These are phyloP conservation scores for Kodamaea neixiangensis DNA, from an alignment of 805 yeast species.

Conservation along the genomic window DNA sequence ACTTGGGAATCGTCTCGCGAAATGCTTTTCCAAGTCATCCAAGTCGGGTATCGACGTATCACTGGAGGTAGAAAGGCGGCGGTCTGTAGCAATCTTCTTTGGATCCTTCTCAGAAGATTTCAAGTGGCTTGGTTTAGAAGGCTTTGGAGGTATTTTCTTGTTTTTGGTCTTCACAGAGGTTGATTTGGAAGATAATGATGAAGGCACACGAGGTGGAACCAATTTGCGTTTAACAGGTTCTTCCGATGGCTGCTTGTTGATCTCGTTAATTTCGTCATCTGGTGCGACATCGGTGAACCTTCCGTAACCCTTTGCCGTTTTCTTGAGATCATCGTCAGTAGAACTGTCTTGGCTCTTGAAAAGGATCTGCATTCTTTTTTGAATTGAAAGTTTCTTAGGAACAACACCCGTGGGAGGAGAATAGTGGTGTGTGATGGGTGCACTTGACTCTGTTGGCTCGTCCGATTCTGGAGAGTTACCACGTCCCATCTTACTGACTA, in stretches of 20 bases:
- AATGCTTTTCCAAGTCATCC: slow-evolving; percentile 59
- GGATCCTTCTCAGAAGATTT: slow-evolving; percentile 30
- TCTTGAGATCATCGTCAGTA: slow-evolving; percentile 40
- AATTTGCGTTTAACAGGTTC: slow-evolving; percentile 10
- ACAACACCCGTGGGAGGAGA: slow-evolving; percentile 6
- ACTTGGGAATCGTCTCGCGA: slow-evolving; percentile 62
- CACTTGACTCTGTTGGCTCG: background rate
- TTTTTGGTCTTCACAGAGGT: background rate
- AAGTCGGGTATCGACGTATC: slow-evolving; percentile 51
- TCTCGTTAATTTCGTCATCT: slow-evolving; percentile 35
- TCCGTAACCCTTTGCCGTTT: slow-evolving; percentile 83
- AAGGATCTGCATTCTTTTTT: slow-evolving; percentile 54
- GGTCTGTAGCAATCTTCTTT: slow-evolving; percentile 12
- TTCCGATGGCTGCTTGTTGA: slow-evolving; percentile 20
- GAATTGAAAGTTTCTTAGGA: slow-evolving; percentile 42
- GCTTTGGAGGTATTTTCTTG: slow-evolving; percentile 60
- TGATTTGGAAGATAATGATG: slow-evolving; percentile 24
- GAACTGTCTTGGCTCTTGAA: slow-evolving; percentile 37
- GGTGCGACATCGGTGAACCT: slow-evolving; percentile 54
- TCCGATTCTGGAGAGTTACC: slow-evolving; percentile 1
- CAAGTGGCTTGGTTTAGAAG: slow-evolving; percentile 61
- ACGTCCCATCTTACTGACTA: slow-evolving; percentile 1
- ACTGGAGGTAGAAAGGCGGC: slow-evolving; percentile 37
- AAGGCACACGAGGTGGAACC: slow-evolving; percentile 41
- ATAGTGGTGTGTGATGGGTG: background rate